phyloP scores from a whole-genome alignment of 2,329 filamentous ascomycete species.

The Zasmidium citrigriseum region DNA sequence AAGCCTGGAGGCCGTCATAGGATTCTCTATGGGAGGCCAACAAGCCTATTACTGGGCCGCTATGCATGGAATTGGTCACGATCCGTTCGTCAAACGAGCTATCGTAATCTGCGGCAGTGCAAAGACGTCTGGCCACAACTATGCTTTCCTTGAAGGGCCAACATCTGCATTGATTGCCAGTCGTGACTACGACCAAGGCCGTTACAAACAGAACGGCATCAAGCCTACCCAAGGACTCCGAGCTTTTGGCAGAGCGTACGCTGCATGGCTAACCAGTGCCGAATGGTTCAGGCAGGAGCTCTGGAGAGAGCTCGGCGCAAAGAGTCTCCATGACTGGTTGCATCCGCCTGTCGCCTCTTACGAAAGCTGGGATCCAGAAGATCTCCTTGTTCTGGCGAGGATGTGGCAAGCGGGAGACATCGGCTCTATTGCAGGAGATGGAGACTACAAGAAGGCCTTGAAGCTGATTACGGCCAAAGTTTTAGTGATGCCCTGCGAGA shows the following conservation, averaged over 20 bases:
- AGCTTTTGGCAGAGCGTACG: constrained; percentile 1
- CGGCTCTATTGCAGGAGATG: neutral
- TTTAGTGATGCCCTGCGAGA: constrained; percentile 3
- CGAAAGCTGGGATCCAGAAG: constrained; percentile 5
- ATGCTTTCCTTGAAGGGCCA: constrained; percentile 6
- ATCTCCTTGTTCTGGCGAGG: constrained; percentile 4
- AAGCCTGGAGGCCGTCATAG: neutral
- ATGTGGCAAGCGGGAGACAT: constrained; percentile 7
- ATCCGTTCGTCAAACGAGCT: neutral
- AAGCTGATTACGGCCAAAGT: neutral
- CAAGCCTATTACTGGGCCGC: constrained; percentile 6
- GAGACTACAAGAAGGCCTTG: constrained; percentile 3
- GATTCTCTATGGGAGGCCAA: constrained; percentile 7
- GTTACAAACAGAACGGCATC: neutral
- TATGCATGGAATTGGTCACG: neutral
- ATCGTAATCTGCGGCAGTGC: constrained; percentile 2
- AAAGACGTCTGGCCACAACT: constrained; percentile 2
- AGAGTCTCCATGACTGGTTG: constrained; percentile 1
- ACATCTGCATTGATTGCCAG: constrained; percentile 4
- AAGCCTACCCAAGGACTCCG: neutral
- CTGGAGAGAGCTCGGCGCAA: constrained; percentile 1
- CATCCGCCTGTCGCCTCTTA: neutral
- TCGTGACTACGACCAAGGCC: neutral
- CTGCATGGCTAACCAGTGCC: constrained; percentile 4
- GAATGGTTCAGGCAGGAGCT: constrained; percentile 5